Base-by-base conservation (phyloP, 352 stramenopile genomes). In the Lagenidium giganteum region DNA sequence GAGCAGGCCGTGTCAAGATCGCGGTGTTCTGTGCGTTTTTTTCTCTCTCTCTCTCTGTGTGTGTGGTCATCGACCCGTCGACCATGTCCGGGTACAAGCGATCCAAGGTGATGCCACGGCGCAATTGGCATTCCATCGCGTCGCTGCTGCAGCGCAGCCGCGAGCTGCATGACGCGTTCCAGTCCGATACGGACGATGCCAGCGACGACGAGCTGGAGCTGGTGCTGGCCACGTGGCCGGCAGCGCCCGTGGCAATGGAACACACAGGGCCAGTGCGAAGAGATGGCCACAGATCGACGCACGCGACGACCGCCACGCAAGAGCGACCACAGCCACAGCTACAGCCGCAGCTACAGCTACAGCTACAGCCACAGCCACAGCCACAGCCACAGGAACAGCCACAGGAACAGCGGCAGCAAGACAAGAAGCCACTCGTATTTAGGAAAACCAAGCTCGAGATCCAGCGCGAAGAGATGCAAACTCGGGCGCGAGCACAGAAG, bases 361-460 rank as follows among this genome's bases (percentile, higher is more conserved):
- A n/a, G n/a, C n/a, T n/a, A n/a, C n/a, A n/a, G n/a, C n/a, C n/a
- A n/a, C n/a, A n/a, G n/a, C n/a, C n/a, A n/a, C n/a, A n/a, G n/a
- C n/a, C n/a, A n/a, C n/a, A n/a, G n/a, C n/a, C n/a, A n/a, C n/a
- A n/a, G n/a, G n/a, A n/a, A n/a, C n/a, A n/a, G n/a, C n/a, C n/a
- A n/a, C n/a, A n/a, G n/a, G n/a, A n/a, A n/a, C n/a, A n/a, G n/a
- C n/a, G n/a, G n/a, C n/a, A n/a, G n/a, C n/a, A n/a, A n/a, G n/a
- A n/a, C n/a, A n/a, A n/a, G 21, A 57, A 59, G 42, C 51, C 51
- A 18, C 28, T 59, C 37, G 43, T 48, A 30, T 51, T 59, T 16
- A 42, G 51, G 36, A 59, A 59, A 43, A 59, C 51, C 51, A 59
- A 59, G 51, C 51, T 42, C 11, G 51, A 59, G 26, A 51, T 59